Percentiles rank a stretch among this genome's conserved stretches.
These are phyloP conservation scores for Nemania sp. DNA, from an alignment of 2,329 filamentous ascomycete species.

Conservation along the genomic window DNA sequence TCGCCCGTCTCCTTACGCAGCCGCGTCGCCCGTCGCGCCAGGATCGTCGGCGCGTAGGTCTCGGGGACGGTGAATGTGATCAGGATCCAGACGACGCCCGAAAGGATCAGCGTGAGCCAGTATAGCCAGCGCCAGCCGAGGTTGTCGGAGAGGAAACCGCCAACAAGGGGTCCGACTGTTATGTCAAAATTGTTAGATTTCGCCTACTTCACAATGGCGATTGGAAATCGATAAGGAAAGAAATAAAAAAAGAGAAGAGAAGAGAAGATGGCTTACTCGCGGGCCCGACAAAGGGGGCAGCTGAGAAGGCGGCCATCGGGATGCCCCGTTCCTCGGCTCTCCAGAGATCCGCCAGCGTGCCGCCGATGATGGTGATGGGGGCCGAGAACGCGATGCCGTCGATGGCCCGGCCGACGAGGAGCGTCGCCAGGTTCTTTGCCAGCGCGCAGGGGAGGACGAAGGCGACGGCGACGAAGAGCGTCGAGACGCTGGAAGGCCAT, in stretches of 20 bases:
- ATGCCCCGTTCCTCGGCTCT: slow-evolving; percentile 81
- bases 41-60: slow-evolving; percentile 81
- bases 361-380: slow-evolving; percentile 84
- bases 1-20: slow-evolving; percentile 72
- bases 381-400: slow-evolving; percentile 85
- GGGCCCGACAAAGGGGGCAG: slow-evolving; percentile 81
- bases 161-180: slow-evolving; percentile 71
- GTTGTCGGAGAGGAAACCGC: slow-evolving; percentile 74
- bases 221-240: too few relatives aligned
- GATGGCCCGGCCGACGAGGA: slow-evolving; percentile 76
- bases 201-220: background rate
- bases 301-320: slow-evolving; percentile 84
- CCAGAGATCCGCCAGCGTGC: slow-evolving; percentile 84
- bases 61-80: slow-evolving; percentile 90
- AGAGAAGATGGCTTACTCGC: slow-evolving; percentile 53
- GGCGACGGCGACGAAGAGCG: slow-evolving; percentile 70
- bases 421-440: slow-evolving; percentile 73
- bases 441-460: slow-evolving; percentile 83
- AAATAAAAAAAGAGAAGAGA: background rate
- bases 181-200: background rate
- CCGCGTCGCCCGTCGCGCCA: slow-evolving; percentile 71
- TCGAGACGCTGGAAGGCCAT: slow-evolving; percentile 49
- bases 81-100: slow-evolving; percentile 70
- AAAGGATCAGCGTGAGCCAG: slow-evolving; percentile 82
- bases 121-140: slow-evolving; percentile 83